These are phyloP conservation scores for Croton laevigatus DNA, from an alignment of 441 rosid genomes.

Conservation along the genomic window DNA sequence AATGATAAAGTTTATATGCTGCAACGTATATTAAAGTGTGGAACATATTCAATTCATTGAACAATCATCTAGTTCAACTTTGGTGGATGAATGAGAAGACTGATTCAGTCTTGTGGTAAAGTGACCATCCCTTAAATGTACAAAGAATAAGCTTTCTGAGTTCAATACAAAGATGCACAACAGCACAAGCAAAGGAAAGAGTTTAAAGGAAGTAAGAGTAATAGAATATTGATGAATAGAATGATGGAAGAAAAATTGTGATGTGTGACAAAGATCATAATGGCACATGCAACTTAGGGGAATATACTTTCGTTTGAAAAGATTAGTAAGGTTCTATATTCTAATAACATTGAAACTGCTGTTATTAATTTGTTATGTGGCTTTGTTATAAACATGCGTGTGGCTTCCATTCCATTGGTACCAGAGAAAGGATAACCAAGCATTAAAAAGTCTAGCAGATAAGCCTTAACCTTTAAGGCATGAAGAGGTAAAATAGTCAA, in stretches of 20 bases:
- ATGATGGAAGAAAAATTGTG: background rate
- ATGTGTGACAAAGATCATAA: background rate
- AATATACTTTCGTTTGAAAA: background rate
- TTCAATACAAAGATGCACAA: background rate
- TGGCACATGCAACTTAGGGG: background rate
- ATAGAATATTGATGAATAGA: background rate
- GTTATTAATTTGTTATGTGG: background rate
- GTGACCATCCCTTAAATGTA: background rate
- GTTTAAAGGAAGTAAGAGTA: background rate
- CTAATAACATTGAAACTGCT: background rate
- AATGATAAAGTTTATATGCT: background rate
- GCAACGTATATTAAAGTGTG: background rate
- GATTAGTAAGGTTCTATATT: background rate
- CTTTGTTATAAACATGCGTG: background rate
- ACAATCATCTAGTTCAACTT: background rate
- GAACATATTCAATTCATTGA: background rate
- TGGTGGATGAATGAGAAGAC: background rate
- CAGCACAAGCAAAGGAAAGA: background rate
- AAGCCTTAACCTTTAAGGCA: too few species aligned
- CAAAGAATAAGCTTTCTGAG: background rate
- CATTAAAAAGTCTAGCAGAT: background rate
- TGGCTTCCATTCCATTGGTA: background rate
- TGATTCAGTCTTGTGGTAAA: background rate
- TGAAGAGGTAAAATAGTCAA: background rate
- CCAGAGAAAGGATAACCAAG: background rate